A percentile compares a stretch with the other conserved stretches of the same genome.
phyloP scores from a whole-genome alignment of 2,329 filamentous ascomycete species.

The Aureobasidium sp. region DNA sequence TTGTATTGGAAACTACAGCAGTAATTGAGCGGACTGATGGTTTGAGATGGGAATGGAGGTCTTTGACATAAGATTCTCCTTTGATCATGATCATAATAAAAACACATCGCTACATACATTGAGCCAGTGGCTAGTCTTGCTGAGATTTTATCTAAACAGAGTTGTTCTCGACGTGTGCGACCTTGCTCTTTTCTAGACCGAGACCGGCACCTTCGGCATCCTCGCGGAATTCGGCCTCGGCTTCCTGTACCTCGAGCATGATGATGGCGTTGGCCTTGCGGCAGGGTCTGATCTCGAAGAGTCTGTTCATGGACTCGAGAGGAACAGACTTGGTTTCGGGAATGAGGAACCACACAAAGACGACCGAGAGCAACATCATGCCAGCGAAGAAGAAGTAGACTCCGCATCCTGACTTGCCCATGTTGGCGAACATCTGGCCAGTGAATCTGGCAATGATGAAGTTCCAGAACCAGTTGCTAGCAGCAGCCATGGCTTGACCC shows the following conservation, averaged over 20 bases:
- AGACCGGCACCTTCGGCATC: conserved; percentile 7
- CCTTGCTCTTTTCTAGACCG: conserved; percentile 2
- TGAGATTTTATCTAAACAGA: background rate
- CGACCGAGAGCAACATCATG: conserved; percentile 36
- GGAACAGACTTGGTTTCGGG: conserved; percentile 38
- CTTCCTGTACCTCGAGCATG: conserved; percentile 24
- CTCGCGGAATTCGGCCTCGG: conserved; percentile 5
- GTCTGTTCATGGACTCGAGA: conserved; percentile 38
- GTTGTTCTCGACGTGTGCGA: background rate
- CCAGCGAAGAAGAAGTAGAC: conserved; percentile 39
- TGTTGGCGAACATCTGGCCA: conserved; percentile 42
- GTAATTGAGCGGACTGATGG: no score
- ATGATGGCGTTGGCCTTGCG: conserved; percentile 32
- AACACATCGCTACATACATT: background rate
- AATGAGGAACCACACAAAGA: conserved; percentile 38
- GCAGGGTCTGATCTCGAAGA: conserved; percentile 37
- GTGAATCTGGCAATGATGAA: conserved; percentile 33
- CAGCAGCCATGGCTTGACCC: conserved; percentile 26
- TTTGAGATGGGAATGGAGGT: no score
- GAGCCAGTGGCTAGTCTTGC: background rate
- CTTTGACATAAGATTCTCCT: background rate
- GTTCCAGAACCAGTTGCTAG: conserved; percentile 26
- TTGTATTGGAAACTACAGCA: background rate
- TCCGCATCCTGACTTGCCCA: conserved; percentile 32
- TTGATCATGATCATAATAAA: background rate